Conservation (phyloP, 2,329 filamentous ascomycete species). For the Botrytis cinerea region DNA sequence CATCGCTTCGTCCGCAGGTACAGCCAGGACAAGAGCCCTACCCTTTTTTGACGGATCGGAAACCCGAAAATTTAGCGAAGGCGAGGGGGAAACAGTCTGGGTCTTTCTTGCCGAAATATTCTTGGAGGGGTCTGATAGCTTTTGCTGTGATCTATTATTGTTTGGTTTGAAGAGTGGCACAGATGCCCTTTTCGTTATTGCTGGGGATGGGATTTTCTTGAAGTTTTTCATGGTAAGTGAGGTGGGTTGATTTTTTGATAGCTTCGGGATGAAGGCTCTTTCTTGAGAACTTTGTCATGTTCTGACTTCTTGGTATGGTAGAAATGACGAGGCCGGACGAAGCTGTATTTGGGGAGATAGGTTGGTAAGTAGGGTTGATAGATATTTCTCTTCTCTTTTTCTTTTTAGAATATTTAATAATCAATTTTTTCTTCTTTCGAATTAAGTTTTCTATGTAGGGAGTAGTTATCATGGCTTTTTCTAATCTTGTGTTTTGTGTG, state of each 20-base stretch:
- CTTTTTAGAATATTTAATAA: neutral
- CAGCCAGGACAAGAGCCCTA: neutral
- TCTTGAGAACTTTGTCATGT: rapidly evolving
- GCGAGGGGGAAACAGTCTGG: too few relatives aligned
- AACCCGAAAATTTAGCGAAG: neutral
- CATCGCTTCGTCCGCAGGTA: neutral
- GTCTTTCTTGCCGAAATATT: neutral
- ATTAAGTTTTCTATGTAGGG: neutral
- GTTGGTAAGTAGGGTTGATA: neutral
- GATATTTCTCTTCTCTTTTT: neutral
- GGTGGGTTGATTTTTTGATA: neutral
- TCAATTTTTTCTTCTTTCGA: neutral
- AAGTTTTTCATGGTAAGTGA: neutral
- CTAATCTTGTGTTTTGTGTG: neutral
- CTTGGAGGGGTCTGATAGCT: neutral
- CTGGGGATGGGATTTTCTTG: too few relatives aligned
- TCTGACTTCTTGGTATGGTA: rapidly evolving
- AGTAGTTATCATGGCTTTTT: neutral
- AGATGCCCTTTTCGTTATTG: neutral
- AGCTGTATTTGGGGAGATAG: neutral
- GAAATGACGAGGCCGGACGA: neutral
- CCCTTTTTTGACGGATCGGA: neutral
- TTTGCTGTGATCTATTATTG: too few relatives aligned
- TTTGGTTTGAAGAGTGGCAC: neutral
- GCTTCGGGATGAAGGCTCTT: neutral